Evolutionary conservation across 257 asterid species (phyloP), one percentile per base, ranked within the genome.

Genomic region (Solanum gracilifrons): DNA sequence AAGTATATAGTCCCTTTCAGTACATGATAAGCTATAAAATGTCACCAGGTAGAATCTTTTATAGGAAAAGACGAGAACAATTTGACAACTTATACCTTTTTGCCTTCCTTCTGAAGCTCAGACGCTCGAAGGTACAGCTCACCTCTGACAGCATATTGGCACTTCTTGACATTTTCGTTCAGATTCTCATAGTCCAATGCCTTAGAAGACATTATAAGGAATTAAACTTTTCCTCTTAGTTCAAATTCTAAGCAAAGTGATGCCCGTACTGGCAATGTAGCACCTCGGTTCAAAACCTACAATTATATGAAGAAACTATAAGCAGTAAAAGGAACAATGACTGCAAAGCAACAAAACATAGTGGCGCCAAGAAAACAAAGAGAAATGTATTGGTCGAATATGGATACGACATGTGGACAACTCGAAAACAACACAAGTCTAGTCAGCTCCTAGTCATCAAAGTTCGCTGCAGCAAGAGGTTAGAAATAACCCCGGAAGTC

Each of bases 121-220:
- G 99, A 94, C 88, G 99, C 99, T 66, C 98, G 98, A 87, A 97
- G 99, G 92, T 97, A 97, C 89, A 97, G 95, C 93, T 97, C 99
- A 33, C 99, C 99, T 85, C 99, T 94, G 88, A 97, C 99, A 85
- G 99, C 99, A 90, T 97, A 97, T 89, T 97, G 99, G 79, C 98
- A 95, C 90, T 93, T 96, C 96, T 97, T 96, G 69, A 97, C 97
- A 87, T 97, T 97, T 90, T 96, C 98, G 71, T 96, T 97, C 97
- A 97, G 88, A 86, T 96, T 96, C 73, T 97, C 99, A 66, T 94
- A 96, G 89, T 97, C 98, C 90, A 97, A 75, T 84, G 99, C 87
- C 92, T 90, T 95, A 51, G 93, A 84, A 77, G 96, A 31, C 98
- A 94, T 94, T 89, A 84, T 90, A 86, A 74, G 84, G 43, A 55